Conservation (phyloP, 2,329 filamentous ascomycete species). For the Trichophyton benhamiae region DNA sequence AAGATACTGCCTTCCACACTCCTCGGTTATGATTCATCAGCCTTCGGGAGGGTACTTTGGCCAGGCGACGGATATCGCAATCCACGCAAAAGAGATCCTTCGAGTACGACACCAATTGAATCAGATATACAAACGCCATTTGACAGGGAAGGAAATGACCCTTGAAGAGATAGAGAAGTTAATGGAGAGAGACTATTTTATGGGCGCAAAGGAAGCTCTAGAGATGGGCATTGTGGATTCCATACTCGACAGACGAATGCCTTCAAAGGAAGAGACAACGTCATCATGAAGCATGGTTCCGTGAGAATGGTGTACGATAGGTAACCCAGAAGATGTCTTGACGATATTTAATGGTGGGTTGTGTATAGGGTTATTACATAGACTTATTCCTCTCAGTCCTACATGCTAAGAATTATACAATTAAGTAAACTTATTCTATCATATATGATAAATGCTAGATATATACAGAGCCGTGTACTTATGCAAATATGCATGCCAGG, state of each 20-base stretch:
- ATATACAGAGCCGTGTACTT: neutral
- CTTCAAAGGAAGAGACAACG: slow-evolving; percentile 16
- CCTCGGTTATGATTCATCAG: slow-evolving; percentile 94
- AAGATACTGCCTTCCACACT: slow-evolving; percentile 82
- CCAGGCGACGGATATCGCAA: slow-evolving; percentile 71
- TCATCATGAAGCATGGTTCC: neutral
- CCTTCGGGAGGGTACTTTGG: slow-evolving; percentile 64
- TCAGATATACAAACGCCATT: slow-evolving; percentile 72
- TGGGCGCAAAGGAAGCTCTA: slow-evolving; percentile 76
- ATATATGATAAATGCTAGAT: neutral
- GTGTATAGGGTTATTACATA: neutral
- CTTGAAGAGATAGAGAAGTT: slow-evolving; percentile 78
- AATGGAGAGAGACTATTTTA: slow-evolving; percentile 95
- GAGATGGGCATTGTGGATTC: slow-evolving; percentile 87
- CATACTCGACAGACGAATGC: slow-evolving; percentile 48
- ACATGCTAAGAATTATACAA: neutral
- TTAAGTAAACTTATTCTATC: neutral
- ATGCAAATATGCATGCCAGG: neutral
- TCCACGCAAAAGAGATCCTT: slow-evolving; percentile 94
- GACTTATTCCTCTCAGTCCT: neutral
- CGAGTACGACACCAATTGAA: slow-evolving; percentile 76
- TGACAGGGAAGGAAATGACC: slow-evolving; percentile 60
- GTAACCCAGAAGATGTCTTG: neutral
- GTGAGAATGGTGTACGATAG: neutral
- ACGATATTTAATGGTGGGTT: neutral